Percentiles rank a stretch among this genome's conserved stretches.
Evolutionary conservation across 2,329 filamentous ascomycete species (phyloP).

Genomic region (Aschersonia sp.): DNA sequence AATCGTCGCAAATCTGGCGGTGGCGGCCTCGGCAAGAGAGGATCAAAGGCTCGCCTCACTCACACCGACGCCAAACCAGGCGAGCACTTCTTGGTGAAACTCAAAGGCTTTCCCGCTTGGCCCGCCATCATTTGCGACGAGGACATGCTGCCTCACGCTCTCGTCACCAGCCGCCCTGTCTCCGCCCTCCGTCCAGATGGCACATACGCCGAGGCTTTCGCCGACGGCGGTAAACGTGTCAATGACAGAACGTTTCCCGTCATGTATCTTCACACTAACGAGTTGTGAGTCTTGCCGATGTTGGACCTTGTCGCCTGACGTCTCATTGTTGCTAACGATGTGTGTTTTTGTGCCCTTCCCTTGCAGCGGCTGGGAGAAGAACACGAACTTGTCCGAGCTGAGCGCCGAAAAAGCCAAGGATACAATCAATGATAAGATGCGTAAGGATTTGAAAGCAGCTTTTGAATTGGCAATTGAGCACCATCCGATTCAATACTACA

Average conservation of each 20-base stretch:
- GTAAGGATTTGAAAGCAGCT: constrained; percentile 64
- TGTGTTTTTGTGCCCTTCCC: too few species aligned
- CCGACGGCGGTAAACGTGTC: constrained; percentile 74
- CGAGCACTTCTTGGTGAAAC: constrained; percentile 80
- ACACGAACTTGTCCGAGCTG: constrained; percentile 67
- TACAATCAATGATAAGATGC: constrained; percentile 60
- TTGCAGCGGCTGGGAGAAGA: constrained; percentile 75
- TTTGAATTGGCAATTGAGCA: constrained; percentile 69
- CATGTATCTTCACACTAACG: constrained; percentile 90
- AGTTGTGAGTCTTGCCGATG: constrained; percentile 61
- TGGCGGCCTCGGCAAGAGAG: constrained; percentile 72
- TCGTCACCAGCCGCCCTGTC: constrained; percentile 69
- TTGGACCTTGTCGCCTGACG: too few species aligned
- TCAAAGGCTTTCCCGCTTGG: constrained; percentile 93
- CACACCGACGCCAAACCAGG: constrained; percentile 77
- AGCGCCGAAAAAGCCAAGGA: constrained; percentile 58
- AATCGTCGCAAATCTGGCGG: constrained; percentile 66
- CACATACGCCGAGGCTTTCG: constrained; percentile 74
- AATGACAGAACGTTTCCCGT: constrained; percentile 81
- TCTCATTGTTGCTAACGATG: too few species aligned
- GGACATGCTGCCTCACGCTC: constrained; percentile 71
- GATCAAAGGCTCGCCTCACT: constrained; percentile 55
- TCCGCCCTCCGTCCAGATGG: constrained; percentile 73
- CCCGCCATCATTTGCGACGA: constrained; percentile 90
- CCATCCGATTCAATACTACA: constrained; percentile 70